Evolutionary conservation across 1,284 basidiomycete genomes (phyloP).

Genomic region (Moniliophthora roreri): DNA sequence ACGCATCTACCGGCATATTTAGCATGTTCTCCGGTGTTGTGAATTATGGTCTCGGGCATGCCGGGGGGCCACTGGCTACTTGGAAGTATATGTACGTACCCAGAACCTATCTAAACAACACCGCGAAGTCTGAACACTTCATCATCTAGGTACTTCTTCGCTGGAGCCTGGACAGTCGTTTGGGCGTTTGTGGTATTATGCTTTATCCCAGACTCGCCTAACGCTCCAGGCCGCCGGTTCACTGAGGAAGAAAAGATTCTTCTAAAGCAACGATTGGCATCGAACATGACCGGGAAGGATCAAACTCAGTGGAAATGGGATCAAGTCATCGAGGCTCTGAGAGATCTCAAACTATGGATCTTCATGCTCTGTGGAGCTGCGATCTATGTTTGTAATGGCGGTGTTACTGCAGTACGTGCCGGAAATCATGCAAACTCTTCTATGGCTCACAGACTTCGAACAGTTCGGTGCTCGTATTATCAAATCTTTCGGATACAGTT

Average conservation of each 20-base stretch:
- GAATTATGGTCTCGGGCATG: constrained; percentile 15
- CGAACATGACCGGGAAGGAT: constrained; percentile 12
- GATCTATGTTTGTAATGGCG: constrained; percentile 15
- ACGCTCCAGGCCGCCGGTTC: constrained; percentile 9
- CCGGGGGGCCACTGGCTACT: constrained; percentile 7
- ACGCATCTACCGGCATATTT: constrained; percentile 13
- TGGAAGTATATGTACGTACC: constrained; percentile 16
- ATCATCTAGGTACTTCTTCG: constrained; percentile 11
- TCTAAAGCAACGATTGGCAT: constrained; percentile 6
- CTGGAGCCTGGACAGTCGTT: constrained; percentile 11
- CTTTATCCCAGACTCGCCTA: constrained; percentile 13
- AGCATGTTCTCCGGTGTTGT: constrained; percentile 14
- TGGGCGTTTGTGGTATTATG: constrained; percentile 12
- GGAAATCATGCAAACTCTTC: background rate
- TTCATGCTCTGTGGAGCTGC: constrained; percentile 11
- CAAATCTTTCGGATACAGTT: constrained; percentile 13
- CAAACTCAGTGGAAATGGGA: constrained; percentile 10
- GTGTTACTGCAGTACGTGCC: constrained; percentile 8
- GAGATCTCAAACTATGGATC: constrained; percentile 12
- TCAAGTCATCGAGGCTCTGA: constrained; percentile 11
- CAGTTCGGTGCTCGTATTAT: constrained; percentile 14
- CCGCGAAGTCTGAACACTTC: background rate
- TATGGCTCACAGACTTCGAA: background rate
- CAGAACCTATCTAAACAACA: background rate
- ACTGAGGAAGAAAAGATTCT: constrained; percentile 11